Evolutionary conservation across 768 basidiomycete species (phyloP), one percentile per base, ranked within the genome.

Genomic region (Suillus luteus): DNA sequence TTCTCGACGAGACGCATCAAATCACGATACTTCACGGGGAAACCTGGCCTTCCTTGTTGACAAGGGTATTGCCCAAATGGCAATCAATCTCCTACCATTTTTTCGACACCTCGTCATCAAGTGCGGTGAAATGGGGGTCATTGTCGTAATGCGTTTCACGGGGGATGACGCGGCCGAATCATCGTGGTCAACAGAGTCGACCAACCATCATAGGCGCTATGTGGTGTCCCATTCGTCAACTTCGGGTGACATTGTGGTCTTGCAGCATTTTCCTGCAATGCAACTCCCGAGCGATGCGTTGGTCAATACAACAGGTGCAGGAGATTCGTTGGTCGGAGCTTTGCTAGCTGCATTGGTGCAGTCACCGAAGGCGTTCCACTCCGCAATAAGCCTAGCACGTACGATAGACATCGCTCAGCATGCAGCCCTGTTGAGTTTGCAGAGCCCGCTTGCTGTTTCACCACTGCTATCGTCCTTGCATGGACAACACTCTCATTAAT

Each of bases 231-330:
- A 77, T 33, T 85, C 84, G 9, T 75, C 76, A 27, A 72, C 71
- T 4, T 78, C 79, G 17, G 72, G 73, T 9, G 83, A 85, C 62
- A 75, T 83, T 5, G 71, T 93, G 9, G 81, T 92, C 7, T 55
- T 96, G 37, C 86, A 87, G 48, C 91, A 95, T 72, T 94, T 90
- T 73, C 85, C 92, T 12, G 81, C 92, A 9, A 68, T 83, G 19
- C 71, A 75, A 1, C 65, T 79, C 17, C 76, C 84, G 11, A 70
- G 64, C 4, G 71, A 73, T 17, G 69, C 73, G 31, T 69, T 80
- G 11, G 76, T 89, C 24, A 95, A 89, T 67, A 92, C 93, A 10
- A 98, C 96, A 0, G 96, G 96, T 1, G 95, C 93, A 1, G 96
- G 96, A 0, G 96, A 98, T 76, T 89, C 92, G 3, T 84, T 97